Base-by-base conservation (phyloP, 2,329 filamentous ascomycete genomes). In the Botrytis byssoidea region DNA sequence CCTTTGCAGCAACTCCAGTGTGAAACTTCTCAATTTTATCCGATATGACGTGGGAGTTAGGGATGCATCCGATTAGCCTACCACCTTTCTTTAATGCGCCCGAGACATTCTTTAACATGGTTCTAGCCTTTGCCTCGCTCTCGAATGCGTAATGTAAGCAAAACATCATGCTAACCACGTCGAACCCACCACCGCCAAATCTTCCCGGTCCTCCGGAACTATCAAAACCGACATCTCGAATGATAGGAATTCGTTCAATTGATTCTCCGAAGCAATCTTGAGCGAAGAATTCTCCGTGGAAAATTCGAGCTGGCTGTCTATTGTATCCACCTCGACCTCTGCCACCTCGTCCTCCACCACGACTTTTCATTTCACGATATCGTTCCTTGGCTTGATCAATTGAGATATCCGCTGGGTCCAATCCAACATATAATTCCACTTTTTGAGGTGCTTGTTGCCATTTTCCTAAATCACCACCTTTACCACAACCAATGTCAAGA, bases 121-220 rank as follows among this genome's bases (percentile, higher is more conserved):
- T 93, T 63, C 94, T 90, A 3, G 95, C 94, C 82, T 97, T 97
- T 66, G 90, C 89, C 82, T 99, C 95, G 70, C 87, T 93, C 85
- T 98, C 96, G 78, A 98, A 99, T 9, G 96, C 95, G 82, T 99
- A 99, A 84, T 99, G 96, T 90, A 99, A 96, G 80, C 94, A 97
- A 83, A 99, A 99, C 96, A 99, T 99, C 89, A 97, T 97, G 81
- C 92, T 94, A 76, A 99, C 95, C 60, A 98, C 93, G 81, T 99
- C 96, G 79, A 98, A 99, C 6, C 95, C 95, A 72, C 92, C 92
- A 71, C 89, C 89, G 75, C 88, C 88, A 83, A 88, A 91, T 57
- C 89, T 90, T 82, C 90, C 92, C 84, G 85, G 93, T 79, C 85
- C 90, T 22, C 87, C 88, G 74, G 91, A 91, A 0, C 75, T 77